Conservation (phyloP, 192 early-diverging fungal genomes). For the Umbelopsis ramanniana region DNA sequence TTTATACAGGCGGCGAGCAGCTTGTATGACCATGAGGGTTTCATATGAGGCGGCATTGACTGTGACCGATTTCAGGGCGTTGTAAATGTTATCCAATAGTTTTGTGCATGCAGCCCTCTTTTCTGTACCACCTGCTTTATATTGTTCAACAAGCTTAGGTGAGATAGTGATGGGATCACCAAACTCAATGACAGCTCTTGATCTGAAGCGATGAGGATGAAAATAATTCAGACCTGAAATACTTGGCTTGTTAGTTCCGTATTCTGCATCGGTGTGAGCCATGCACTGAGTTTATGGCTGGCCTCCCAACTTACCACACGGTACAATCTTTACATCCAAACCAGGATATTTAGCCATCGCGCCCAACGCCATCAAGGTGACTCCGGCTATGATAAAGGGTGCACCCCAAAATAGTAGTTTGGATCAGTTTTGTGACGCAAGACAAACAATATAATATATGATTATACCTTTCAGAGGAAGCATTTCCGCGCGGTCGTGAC, state of each 20-base stretch:
- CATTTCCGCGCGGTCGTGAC: slow-evolving; percentile 96
- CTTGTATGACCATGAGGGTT: slow-evolving; percentile 93
- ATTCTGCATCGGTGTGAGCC: too few relatives aligned
- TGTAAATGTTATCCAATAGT: slow-evolving; percentile 80
- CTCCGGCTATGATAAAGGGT: slow-evolving; percentile 57
- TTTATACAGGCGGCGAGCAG: slow-evolving; percentile 89
- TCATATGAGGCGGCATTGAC: slow-evolving; percentile 94
- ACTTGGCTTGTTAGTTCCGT: too few relatives aligned
- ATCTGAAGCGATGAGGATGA: slow-evolving; percentile 93
- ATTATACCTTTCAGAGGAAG: slow-evolving; percentile 86
- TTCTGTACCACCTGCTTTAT: slow-evolving; percentile 77
- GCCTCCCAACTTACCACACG: slow-evolving; percentile 54
- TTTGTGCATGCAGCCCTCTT: slow-evolving; percentile 82
- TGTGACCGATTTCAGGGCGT: slow-evolving; percentile 85
- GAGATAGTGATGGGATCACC: slow-evolving; percentile 87
- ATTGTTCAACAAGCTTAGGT: slow-evolving; percentile 80
- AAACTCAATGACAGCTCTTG: slow-evolving; percentile 97
- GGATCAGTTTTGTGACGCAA: slow-evolving; percentile 1
- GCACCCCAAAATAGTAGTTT: not conserved
- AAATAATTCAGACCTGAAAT: slow-evolving; percentile 87
- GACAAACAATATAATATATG: slow-evolving; percentile 6
- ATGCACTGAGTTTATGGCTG: too few relatives aligned
- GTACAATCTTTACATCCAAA: slow-evolving; percentile 92
- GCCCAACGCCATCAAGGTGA: slow-evolving; percentile 85
- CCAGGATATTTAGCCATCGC: slow-evolving; percentile 86